A percentile compares a stretch with the other conserved stretches of the same genome.
phyloP scores from a whole-genome alignment of 169 alveolate genomes.

The Cystoisospora suis region DNA sequence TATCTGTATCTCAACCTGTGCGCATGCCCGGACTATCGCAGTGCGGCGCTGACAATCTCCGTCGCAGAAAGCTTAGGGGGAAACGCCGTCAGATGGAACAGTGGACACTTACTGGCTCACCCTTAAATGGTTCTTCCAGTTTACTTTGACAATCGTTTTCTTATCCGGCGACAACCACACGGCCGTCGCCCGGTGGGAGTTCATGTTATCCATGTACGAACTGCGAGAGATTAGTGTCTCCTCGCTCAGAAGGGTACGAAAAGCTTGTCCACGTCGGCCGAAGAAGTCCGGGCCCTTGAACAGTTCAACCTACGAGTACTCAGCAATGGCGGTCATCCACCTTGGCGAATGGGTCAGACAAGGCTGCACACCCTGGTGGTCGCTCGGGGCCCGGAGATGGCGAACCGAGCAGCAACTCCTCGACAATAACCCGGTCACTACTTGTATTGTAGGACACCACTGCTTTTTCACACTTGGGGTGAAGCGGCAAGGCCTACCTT shows the following conservation, averaged over 20 bases:
- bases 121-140: slow-evolving; percentile 8
- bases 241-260: neutral
- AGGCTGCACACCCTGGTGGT: too few relatives aligned
- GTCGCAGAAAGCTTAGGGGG: neutral
- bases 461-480: too few relatives aligned
- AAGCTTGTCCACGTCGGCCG: neutral
- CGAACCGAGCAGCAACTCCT: too few relatives aligned
- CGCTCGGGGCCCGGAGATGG: too few relatives aligned
- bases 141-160: neutral
- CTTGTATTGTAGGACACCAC: too few relatives aligned
- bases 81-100: neutral
- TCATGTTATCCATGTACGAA: neutral
- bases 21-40: neutral
- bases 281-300: neutral
- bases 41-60: too few relatives aligned
- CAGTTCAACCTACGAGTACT: neutral
- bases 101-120: neutral
- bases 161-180: slow-evolving; percentile 31
- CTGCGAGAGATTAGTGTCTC: neutral
- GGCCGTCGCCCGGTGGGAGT: slow-evolving; percentile 11
- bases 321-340: too few relatives aligned
- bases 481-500: too few relatives aligned
- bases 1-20: neutral
- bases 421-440: too few relatives aligned
- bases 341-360: too few relatives aligned